Conservation (phyloP, 2,329 filamentous ascomycete genomes). For the Colletotrichum australisinense region DNA sequence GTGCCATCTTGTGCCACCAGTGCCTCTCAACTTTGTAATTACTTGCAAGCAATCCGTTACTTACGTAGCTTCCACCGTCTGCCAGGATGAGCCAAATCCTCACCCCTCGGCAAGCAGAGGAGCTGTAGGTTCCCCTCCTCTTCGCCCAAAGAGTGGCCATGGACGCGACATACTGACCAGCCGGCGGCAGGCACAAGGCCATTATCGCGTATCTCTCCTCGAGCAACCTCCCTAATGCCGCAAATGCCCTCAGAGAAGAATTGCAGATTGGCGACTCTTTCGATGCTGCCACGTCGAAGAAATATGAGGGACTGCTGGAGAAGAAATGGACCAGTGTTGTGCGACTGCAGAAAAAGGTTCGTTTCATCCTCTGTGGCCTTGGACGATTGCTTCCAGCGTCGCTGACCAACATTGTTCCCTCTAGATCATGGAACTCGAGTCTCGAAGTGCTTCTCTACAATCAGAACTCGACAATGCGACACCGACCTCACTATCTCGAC, state of each 20-base stretch:
- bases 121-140: slow-evolving; percentile 72
- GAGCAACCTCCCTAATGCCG: slow-evolving; percentile 76
- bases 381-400: neutral
- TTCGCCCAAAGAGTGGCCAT: neutral
- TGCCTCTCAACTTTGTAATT: neutral
- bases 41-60: neutral
- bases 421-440: slow-evolving; percentile 94
- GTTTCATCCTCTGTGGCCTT: slow-evolving; percentile 38
- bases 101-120: slow-evolving; percentile 85
- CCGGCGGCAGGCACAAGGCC: slow-evolving; percentile 80
- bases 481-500: slow-evolving; percentile 77
- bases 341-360: slow-evolving; percentile 92
- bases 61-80: neutral
- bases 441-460: slow-evolving; percentile 78
- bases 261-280: slow-evolving; percentile 77
- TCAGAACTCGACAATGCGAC: slow-evolving; percentile 87
- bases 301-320: slow-evolving; percentile 93
- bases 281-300: slow-evolving; percentile 86
- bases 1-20: neutral
- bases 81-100: slow-evolving; percentile 77
- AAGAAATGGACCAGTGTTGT: slow-evolving; percentile 99
- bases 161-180: slow-evolving; percentile 30
- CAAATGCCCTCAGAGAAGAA: slow-evolving; percentile 80
- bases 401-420: neutral
- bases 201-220: slow-evolving; percentile 89